phyloP scores from a whole-genome alignment of 2,329 filamentous ascomycete species.

The Fusarium goolgardi region DNA sequence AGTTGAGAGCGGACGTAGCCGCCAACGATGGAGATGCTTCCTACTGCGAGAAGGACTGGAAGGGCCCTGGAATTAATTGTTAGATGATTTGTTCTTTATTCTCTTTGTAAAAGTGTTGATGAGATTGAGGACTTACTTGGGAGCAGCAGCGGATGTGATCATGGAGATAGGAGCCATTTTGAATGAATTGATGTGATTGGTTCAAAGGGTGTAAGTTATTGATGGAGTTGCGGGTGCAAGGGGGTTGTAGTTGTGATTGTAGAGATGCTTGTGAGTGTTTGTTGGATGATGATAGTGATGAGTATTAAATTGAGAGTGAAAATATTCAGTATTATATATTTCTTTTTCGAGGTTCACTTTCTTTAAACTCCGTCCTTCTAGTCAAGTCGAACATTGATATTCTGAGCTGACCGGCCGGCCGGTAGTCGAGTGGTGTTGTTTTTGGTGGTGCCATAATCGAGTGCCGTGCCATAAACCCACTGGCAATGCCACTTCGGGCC shows the following conservation, averaged over 20 bases:
- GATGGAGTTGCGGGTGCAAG: slow-evolving; percentile 9
- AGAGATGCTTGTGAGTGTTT: slow-evolving; percentile 24
- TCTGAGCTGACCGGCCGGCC: slow-evolving; percentile 35
- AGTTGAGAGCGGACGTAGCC: slow-evolving; percentile 40
- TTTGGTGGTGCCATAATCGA: slow-evolving; percentile 40
- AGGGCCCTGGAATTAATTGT: slow-evolving; percentile 31
- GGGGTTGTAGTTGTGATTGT: slow-evolving; percentile 10
- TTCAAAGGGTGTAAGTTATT: slow-evolving; percentile 26
- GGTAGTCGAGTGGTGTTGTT: slow-evolving; percentile 21
- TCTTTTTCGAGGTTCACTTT: not conserved
- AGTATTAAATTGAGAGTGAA: not conserved
- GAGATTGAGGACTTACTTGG: slow-evolving; percentile 29
- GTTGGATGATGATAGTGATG: slow-evolving; percentile 21
- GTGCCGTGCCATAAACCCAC: not conserved
- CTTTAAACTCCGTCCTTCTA: slow-evolving; percentile 17
- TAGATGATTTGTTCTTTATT: not conserved
- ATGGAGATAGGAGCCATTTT: slow-evolving; percentile 40
- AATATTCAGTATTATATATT: slow-evolving; percentile 34
- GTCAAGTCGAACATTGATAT: slow-evolving; percentile 37
- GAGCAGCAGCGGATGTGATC: slow-evolving; percentile 34
- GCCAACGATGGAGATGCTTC: slow-evolving; percentile 37
- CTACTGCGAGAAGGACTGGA: slow-evolving; percentile 41
- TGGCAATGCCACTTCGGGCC: slow-evolving; percentile 32
- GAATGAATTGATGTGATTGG: slow-evolving; percentile 19
- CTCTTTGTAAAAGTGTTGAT: not conserved